Evolutionary conservation across 495 filamentous ascomycete species (phyloP).

Genomic region (Hamigera avellanea): DNA sequence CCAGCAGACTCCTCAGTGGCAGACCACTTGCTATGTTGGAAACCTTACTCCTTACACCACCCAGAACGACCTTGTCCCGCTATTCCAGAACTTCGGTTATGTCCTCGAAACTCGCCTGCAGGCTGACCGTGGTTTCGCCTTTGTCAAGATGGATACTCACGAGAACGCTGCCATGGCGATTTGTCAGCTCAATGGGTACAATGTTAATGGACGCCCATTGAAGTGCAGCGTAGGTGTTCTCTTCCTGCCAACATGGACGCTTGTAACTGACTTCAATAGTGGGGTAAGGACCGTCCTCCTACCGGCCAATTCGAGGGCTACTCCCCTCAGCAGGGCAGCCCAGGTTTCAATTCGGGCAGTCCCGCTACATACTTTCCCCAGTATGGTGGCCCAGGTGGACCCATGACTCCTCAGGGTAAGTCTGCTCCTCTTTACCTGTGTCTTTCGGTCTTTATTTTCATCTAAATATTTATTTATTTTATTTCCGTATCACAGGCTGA

Average conservation of each 20-base stretch:
- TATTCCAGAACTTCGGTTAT: constrained; percentile 98
- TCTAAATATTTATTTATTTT: constrained; percentile 11
- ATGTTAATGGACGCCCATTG: constrained; percentile 91
- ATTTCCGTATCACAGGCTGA: constrained; percentile 17
- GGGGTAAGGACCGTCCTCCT: constrained; percentile 97
- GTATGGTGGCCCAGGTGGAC: constrained; percentile 58
- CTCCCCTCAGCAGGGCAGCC: constrained; percentile 53
- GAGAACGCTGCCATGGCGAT: constrained; percentile 98
- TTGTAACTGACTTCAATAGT: constrained; percentile 44
- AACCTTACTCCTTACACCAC: constrained; percentile 98
- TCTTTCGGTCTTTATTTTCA: constrained; percentile 10
- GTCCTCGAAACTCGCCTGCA: constrained; percentile 97
- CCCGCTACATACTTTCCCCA: constrained; percentile 88
- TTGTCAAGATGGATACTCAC: constrained; percentile 98
- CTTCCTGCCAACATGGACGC: background rate
- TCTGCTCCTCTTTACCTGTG: constrained; percentile 3
- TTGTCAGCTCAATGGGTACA: constrained; percentile 92
- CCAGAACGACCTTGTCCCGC: constrained; percentile 84
- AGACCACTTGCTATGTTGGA: constrained; percentile 97
- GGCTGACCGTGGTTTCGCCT: constrained; percentile 94
- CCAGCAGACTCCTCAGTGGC: constrained; percentile 94
- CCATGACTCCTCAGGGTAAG: constrained; percentile 62
- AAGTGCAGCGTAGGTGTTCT: constrained; percentile 89
- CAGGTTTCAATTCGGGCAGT: constrained; percentile 51
- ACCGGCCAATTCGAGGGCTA: constrained; percentile 73